phyloP scores from a whole-genome alignment of 352 stramenopile genomes.

The Phytophthora fragariae region DNA sequence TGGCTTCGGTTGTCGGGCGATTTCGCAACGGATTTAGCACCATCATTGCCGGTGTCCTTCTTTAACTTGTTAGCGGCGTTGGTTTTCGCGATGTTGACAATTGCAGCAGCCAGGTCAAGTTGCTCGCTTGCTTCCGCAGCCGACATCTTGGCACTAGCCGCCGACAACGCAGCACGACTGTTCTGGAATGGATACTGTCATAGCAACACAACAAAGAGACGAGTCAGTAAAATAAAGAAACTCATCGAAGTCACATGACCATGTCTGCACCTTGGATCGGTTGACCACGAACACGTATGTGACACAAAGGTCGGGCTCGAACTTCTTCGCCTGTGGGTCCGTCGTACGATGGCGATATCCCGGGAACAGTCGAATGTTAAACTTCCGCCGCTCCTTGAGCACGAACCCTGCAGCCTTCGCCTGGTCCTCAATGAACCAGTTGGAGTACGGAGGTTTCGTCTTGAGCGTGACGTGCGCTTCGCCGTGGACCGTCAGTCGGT shows the following conservation, averaged over 20 bases:
- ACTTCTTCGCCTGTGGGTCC: slow-evolving; percentile 84
- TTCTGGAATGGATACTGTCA: slow-evolving; percentile 47
- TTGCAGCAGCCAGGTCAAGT: slow-evolving; percentile 37
- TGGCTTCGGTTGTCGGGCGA: not conserved
- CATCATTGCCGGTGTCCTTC: not conserved
- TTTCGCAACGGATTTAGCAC: not conserved
- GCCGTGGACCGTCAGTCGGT: slow-evolving; percentile 60
- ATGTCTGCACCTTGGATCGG: slow-evolving; percentile 61
- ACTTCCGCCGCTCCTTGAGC: slow-evolving; percentile 77
- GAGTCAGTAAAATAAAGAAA: not conserved
- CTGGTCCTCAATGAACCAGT: slow-evolving; percentile 90
- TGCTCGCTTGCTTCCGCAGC: slow-evolving; percentile 28
- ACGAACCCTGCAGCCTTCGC: slow-evolving; percentile 75
- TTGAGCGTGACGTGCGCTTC: slow-evolving; percentile 90
- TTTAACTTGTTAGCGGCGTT: slow-evolving; percentile 24
- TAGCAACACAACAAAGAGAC: not conserved
- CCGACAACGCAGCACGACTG: slow-evolving; percentile 30
- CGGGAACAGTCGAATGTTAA: slow-evolving; percentile 77
- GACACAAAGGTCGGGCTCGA: slow-evolving; percentile 82
- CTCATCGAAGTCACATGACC: not conserved
- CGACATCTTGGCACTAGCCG: slow-evolving; percentile 22
- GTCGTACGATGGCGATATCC: slow-evolving; percentile 91
- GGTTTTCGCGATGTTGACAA: slow-evolving; percentile 36
- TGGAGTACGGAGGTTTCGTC: slow-evolving; percentile 86
- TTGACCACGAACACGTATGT: slow-evolving; percentile 91